phyloP scores from a whole-genome alignment of 805 yeast species.

The Saturnispora sanitii region DNA sequence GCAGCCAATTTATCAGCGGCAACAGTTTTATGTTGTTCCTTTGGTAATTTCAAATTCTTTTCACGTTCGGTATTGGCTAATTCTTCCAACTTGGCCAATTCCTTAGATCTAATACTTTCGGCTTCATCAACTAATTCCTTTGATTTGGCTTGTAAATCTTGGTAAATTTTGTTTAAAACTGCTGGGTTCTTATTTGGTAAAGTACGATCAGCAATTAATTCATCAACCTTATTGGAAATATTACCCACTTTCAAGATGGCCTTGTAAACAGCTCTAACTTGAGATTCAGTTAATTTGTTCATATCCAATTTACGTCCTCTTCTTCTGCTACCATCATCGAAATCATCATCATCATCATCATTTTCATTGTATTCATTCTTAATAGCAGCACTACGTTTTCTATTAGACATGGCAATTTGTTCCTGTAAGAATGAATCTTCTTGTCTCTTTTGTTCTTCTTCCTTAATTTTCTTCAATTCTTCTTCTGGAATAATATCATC shows the following conservation, averaged over 20 bases:
- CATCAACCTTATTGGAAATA: conserved; percentile 67
- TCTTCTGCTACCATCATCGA: conserved; percentile 23
- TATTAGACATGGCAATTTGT: conserved; percentile 78
- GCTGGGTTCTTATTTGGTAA: conserved; percentile 78
- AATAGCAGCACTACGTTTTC: conserved; percentile 63
- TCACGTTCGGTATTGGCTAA: conserved; percentile 49
- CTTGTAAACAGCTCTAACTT: conserved; percentile 75
- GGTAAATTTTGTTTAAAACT: conserved; percentile 60
- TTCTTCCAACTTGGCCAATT: conserved; percentile 48
- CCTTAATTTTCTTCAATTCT: conserved; percentile 79
- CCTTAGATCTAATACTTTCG: conserved; percentile 49
- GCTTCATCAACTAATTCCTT: conserved; percentile 52
- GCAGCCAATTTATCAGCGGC: conserved; percentile 30
- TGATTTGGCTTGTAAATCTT: conserved; percentile 59
- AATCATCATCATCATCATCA: conserved; percentile 33
- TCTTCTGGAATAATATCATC: conserved; percentile 97
- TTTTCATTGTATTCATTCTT: conserved; percentile 35
- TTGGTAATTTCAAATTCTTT: conserved; percentile 24
- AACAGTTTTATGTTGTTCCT: conserved; percentile 14
- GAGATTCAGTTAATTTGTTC: conserved; percentile 68
- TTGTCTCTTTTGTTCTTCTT: conserved; percentile 75
- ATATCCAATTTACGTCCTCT: conserved; percentile 30
- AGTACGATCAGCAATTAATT: conserved; percentile 81
- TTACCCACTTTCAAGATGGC: conserved; percentile 79
- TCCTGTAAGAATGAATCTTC: conserved; percentile 84